Evolutionary conservation across 2,329 filamentous ascomycete genomes (phyloP).

Genomic region (Grosmannia penicillata): DNA sequence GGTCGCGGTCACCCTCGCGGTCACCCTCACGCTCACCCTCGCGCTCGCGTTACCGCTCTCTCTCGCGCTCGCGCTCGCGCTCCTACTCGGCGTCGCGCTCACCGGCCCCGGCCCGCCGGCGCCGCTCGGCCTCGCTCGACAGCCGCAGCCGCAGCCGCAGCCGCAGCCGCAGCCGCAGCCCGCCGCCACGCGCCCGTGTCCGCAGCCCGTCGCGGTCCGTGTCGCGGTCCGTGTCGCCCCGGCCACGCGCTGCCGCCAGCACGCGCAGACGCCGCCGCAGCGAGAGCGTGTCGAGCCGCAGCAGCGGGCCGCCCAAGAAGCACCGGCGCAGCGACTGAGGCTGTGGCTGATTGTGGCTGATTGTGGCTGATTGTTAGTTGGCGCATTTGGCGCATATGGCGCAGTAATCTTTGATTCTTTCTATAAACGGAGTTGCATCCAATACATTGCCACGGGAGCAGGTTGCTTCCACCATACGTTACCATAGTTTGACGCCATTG

Average conservation of each 20-base stretch:
- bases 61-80: background rate
- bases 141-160: conserved; percentile 2
- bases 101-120: background rate
- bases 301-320: conserved; percentile 13
- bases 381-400: no score
- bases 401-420: no score
- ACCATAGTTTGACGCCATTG: no score
- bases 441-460: no score
- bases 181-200: conserved; percentile 6
- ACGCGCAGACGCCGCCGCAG: conserved; percentile 10
- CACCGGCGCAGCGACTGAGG: conserved; percentile 5
- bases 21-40: background rate
- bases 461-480: no score
- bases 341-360: background rate
- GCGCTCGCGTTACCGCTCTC: background rate
- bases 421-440: no score
- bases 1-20: background rate
- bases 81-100: background rate
- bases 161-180: conserved; percentile 10
- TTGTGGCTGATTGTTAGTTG: background rate
- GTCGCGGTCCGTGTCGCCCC: background rate
- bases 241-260: background rate
- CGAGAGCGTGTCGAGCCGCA: conserved; percentile 9
- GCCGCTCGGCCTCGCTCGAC: background rate
- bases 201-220: background rate